These are phyloP conservation scores for Oryza rufipogon DNA, from an alignment of 176 grass and related monocot genomes.

Conservation along the genomic window DNA sequence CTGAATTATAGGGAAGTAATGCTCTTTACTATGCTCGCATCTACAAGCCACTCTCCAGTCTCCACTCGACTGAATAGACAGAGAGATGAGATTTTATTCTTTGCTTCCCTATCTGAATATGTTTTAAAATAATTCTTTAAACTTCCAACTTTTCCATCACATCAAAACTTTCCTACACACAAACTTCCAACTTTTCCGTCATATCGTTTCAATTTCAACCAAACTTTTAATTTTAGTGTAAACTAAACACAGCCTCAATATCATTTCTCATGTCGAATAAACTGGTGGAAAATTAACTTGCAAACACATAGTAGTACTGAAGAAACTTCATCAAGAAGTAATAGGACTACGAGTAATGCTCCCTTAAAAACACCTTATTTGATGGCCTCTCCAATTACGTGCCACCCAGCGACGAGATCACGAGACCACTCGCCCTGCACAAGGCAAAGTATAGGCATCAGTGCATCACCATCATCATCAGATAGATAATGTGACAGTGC, in stretches of 20 bases:
- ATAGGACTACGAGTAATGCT: background rate
- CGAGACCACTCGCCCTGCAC: background rate
- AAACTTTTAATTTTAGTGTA: no score
- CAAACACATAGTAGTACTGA: background rate
- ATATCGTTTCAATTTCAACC: no score
- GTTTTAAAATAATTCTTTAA: no score
- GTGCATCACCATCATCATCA: background rate
- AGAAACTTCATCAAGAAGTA: background rate
- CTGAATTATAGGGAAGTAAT: constrained; percentile 24
- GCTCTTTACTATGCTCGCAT: background rate
- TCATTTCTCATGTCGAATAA: background rate
- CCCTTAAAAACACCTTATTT: constrained; percentile 12
- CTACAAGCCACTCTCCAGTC: background rate
- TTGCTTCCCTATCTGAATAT: background rate
- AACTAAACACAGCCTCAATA: background rate
- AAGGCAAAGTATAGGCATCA: background rate
- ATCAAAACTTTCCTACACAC: no score
- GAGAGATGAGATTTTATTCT: background rate
- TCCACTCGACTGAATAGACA: background rate
- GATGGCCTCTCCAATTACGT: background rate
- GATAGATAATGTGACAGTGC: background rate
- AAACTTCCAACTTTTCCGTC: no score
- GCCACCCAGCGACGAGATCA: constrained; percentile 21
- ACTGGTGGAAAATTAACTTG: background rate
- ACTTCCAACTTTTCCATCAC: no score